Conservation (phyloP, 305 asterid species). For the Fraxinus baroniana region DNA sequence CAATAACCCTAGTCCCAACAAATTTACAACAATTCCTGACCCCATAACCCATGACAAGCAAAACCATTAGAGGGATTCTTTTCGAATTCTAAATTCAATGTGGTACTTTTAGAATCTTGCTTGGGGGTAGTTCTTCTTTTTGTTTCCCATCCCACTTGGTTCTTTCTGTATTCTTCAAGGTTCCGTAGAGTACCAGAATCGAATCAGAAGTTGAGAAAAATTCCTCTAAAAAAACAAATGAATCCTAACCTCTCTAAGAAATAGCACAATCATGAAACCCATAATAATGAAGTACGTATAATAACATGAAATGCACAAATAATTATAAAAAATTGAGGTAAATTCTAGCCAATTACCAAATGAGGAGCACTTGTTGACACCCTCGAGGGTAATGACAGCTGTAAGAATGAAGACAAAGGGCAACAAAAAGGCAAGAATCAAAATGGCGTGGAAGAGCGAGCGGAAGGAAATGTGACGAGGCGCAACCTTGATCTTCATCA, state of each 20-base stretch:
- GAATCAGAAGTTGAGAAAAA: not conserved
- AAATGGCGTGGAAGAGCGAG: slow-evolving; percentile 77
- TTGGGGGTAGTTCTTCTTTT: not conserved
- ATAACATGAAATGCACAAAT: not conserved
- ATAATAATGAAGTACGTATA: not conserved
- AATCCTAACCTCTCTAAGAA: not conserved
- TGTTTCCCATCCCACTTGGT: not conserved
- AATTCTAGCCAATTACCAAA: slow-evolving; percentile 27
- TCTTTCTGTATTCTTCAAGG: not conserved
- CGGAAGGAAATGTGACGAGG: slow-evolving; percentile 87
- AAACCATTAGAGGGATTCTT: not conserved
- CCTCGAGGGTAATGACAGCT: slow-evolving; percentile 48
- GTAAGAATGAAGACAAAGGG: slow-evolving; percentile 48
- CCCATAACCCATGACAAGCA: not conserved
- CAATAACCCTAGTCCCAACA: not conserved
- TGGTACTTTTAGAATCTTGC: not conserved
- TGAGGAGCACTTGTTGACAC: slow-evolving; percentile 52
- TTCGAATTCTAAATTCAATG: not conserved
- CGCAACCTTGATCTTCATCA: slow-evolving; percentile 95
- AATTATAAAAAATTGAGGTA: not conserved
- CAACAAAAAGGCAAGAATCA: slow-evolving; percentile 58
- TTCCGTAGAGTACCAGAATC: not conserved
- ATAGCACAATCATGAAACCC: not conserved
- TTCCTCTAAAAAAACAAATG: not conserved
- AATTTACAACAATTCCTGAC: not conserved